Conservation (phyloP, 208 protist genomes). For the Crithidia mellificae region DNA sequence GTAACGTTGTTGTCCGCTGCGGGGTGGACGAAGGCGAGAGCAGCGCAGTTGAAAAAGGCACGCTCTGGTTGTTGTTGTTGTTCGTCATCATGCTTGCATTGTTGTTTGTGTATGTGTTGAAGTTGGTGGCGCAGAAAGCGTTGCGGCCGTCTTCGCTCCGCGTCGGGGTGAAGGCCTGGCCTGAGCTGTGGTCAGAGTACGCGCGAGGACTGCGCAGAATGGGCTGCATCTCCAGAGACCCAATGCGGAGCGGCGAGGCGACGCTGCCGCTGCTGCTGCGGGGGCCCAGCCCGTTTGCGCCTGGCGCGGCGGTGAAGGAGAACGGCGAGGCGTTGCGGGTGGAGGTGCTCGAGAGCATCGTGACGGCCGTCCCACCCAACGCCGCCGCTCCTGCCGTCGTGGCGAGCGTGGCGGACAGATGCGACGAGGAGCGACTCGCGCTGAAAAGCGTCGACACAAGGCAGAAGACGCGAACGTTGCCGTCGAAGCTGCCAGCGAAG, state of each 20-base stretch:
- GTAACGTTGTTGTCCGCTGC: background rate
- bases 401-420: background rate
- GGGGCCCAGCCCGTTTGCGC: background rate
- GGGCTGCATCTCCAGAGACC: background rate
- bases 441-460: slow-evolving; percentile 9
- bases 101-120: slow-evolving; percentile 2
- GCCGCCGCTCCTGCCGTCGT: background rate
- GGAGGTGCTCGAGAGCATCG: background rate
- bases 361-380: background rate
- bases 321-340: background rate
- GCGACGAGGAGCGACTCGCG: background rate
- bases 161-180: background rate
- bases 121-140: too few relatives aligned
- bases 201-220: slow-evolving; percentile 1
- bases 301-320: background rate
- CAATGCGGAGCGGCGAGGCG: background rate
- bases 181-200: background rate
- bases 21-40: background rate
- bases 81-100: too few relatives aligned
- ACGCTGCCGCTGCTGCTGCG: background rate
- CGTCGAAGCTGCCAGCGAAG: slow-evolving; percentile 57
- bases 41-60: background rate
- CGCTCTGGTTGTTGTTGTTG: slow-evolving; percentile 1
- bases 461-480: slow-evolving; percentile 66
- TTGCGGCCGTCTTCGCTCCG: background rate